Evolutionary conservation across 78 protist genomes (phyloP).

Genomic region (Polysphondylium violaceum): DNA sequence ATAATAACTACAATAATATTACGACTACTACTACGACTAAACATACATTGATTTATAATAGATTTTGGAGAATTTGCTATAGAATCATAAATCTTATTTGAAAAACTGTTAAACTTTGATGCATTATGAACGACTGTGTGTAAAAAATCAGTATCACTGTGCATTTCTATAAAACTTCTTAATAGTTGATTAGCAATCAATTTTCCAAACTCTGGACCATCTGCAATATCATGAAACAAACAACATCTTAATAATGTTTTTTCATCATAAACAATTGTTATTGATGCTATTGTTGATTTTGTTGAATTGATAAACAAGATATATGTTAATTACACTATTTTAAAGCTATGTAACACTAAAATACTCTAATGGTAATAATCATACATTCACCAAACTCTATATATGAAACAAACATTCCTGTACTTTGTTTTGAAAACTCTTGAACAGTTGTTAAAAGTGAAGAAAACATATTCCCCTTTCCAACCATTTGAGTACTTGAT

Average conservation of each 20-base stretch:
- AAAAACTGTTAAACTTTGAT: constrained; percentile 49
- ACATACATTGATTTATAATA: constrained; percentile 27
- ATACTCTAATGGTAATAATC: background rate
- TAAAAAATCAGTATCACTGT: constrained; percentile 53
- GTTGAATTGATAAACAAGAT: background rate
- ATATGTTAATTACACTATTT: too few relatives aligned
- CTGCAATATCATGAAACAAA: constrained; percentile 68
- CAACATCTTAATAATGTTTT: constrained; percentile 64
- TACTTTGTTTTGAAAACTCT: constrained; percentile 75
- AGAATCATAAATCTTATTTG: constrained; percentile 69
- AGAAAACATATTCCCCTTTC: constrained; percentile 73
- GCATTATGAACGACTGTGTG: constrained; percentile 51
- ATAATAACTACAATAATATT: background rate
- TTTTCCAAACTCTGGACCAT: constrained; percentile 73
- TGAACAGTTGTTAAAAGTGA: constrained; percentile 72
- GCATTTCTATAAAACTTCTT: constrained; percentile 66
- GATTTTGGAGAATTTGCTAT: constrained; percentile 64
- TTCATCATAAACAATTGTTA: constrained; percentile 78
- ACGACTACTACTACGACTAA: too few relatives aligned
- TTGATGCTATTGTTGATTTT: constrained; percentile 20
- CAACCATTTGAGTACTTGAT: constrained; percentile 59
- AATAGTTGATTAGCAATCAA: constrained; percentile 57
- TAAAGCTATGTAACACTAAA: too few relatives aligned
- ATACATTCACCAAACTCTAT: constrained; percentile 70
- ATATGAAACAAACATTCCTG: constrained; percentile 78